Evolutionary conservation across 148 eudicot genomes (phyloP).

Genomic region (Talinum fruticosum): DNA sequence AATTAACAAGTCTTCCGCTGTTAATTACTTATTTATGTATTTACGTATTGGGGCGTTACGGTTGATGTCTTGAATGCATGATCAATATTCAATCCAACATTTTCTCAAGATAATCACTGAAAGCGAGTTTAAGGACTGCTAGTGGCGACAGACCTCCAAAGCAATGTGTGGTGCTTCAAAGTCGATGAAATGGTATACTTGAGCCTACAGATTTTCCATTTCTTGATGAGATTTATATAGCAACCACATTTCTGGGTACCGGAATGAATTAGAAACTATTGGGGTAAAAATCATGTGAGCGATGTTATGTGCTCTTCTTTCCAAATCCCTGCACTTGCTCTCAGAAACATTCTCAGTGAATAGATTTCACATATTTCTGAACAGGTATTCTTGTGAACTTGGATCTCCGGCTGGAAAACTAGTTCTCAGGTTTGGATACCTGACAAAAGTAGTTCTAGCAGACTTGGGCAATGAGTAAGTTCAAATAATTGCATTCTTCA

Average conservation of each 20-base stretch:
- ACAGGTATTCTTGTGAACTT: background rate
- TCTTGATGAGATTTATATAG: slow-evolving; percentile 19
- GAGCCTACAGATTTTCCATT: slow-evolving; percentile 3
- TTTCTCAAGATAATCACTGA: no score
- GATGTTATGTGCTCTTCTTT: slow-evolving; percentile 8
- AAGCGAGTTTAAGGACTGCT: slow-evolving; percentile 8
- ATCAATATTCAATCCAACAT: no score
- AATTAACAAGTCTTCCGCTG: no score
- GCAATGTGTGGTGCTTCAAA: no score
- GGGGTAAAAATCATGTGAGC: slow-evolving; percentile 11
- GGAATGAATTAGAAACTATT: background rate
- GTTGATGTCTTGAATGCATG: no score
- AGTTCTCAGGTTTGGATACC: slow-evolving; percentile 15
- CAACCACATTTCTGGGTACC: background rate
- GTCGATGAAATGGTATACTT: no score
- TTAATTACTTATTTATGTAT: no score
- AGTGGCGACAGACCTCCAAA: no score
- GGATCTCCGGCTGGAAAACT: background rate
- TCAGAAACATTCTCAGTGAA: slow-evolving; percentile 7
- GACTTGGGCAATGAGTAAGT: slow-evolving; percentile 14
- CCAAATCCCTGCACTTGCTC: slow-evolving; percentile 7
- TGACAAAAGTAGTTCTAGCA: background rate
- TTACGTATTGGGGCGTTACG: no score
- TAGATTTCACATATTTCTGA: background rate
- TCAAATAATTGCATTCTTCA: background rate